phyloP scores from a whole-genome alignment of 331 rosid genomes.

The Erythrophleum ivorense region DNA sequence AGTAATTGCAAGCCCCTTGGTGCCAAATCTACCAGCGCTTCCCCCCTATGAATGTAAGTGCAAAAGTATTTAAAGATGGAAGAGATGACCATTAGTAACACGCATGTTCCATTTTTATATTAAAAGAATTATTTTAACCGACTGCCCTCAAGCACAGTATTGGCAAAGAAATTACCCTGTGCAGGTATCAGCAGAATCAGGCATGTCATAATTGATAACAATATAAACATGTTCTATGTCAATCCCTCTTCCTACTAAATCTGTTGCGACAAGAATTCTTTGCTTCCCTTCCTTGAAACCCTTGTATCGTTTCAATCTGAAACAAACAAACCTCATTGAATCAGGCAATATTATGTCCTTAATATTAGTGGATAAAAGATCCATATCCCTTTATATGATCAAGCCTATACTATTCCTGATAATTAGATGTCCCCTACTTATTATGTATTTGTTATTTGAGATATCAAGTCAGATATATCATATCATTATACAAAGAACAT shows the following conservation, averaged over 20 bases:
- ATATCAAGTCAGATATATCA: too few relatives aligned
- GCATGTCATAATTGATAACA: slow-evolving; percentile 97
- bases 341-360: background rate
- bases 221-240: slow-evolving; percentile 97
- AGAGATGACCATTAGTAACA: too few relatives aligned
- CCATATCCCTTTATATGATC: background rate
- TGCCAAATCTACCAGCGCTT: slow-evolving; percentile 96
- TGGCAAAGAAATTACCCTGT: slow-evolving; percentile 63
- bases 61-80: background rate
- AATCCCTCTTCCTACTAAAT: slow-evolving; percentile 95
- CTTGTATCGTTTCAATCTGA: slow-evolving; percentile 90
- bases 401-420: background rate
- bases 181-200: slow-evolving; percentile 95
- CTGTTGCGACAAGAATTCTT: slow-evolving; percentile 95
- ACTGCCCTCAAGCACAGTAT: background rate
- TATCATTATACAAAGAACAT: too few relatives aligned
- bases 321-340: slow-evolving; percentile 11
- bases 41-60: slow-evolving; percentile 64
- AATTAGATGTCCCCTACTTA: background rate
- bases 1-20: slow-evolving; percentile 96
- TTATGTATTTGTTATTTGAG: too few relatives aligned
- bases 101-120: too few relatives aligned
- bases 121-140: too few relatives aligned
- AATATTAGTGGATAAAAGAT: background rate
- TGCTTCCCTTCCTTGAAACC: slow-evolving; percentile 97